Percentiles rank a stretch among this genome's conserved stretches.
Evolutionary conservation across 2,329 filamentous ascomycete genomes (phyloP).

Genomic region (Aureobasidium sp.): DNA sequence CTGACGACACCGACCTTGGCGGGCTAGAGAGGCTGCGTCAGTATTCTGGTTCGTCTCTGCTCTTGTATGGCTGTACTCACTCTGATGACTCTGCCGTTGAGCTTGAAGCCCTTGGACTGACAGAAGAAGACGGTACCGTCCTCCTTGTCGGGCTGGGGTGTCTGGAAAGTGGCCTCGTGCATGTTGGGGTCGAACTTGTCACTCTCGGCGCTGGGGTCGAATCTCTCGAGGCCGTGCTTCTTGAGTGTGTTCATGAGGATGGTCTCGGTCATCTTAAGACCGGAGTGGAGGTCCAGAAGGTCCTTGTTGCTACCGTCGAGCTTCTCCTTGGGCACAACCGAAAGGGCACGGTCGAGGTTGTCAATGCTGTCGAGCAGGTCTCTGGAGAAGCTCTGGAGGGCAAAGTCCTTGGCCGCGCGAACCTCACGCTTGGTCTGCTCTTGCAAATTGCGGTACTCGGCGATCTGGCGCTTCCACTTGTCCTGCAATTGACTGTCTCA

Average conservation of each 20-base stretch:
- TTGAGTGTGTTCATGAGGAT: slow-evolving; percentile 81
- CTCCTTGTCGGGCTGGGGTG: slow-evolving; percentile 77
- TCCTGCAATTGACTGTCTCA: slow-evolving; percentile 49
- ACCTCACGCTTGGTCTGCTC: slow-evolving; percentile 88
- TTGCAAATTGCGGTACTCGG: slow-evolving; percentile 97
- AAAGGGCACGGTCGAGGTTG: slow-evolving; percentile 89
- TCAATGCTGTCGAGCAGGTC: slow-evolving; percentile 93
- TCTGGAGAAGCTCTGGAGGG: slow-evolving; percentile 87
- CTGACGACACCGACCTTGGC: slow-evolving; percentile 96
- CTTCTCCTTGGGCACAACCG: slow-evolving; percentile 67
- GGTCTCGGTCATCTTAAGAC: slow-evolving; percentile 88
- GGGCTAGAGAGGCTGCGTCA: slow-evolving; percentile 37
- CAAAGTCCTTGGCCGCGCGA: slow-evolving; percentile 79
- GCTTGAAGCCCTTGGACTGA: slow-evolving; percentile 90
- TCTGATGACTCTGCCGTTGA: slow-evolving; percentile 82
- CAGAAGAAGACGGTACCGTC: slow-evolving; percentile 84
- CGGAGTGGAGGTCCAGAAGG: slow-evolving; percentile 71
- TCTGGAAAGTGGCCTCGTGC: slow-evolving; percentile 95
- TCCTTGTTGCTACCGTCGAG: slow-evolving; percentile 59
- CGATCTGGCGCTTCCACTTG: slow-evolving; percentile 85
- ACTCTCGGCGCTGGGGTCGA: slow-evolving; percentile 61
- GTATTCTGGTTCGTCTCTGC: not conserved
- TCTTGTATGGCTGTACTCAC: slow-evolving; percentile 23
- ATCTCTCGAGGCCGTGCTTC: slow-evolving; percentile 89
- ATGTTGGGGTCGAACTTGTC: slow-evolving; percentile 94